A percentile compares a stretch with the other conserved stretches of the same genome.
Evolutionary conservation across 306 rosid genomes (phyloP).

Genomic region (Lathyrus oleraceus): DNA sequence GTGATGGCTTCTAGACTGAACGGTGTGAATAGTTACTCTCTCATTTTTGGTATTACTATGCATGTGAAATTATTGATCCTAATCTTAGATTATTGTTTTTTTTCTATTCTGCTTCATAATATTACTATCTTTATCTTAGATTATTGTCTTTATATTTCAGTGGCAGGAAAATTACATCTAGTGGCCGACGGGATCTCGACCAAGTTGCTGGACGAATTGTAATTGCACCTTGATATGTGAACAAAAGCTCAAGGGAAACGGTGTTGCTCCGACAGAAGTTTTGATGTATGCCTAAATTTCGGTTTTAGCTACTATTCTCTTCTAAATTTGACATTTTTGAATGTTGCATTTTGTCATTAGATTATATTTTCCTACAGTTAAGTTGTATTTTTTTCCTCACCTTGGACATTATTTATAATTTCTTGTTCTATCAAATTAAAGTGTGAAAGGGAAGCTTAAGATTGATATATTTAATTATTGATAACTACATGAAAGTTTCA

Average conservation of each 20-base stretch:
- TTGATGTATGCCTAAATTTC: neutral
- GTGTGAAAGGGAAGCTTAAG: too few species aligned
- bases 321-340: neutral
- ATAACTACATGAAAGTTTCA: too few species aligned
- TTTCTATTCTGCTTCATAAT: neutral
- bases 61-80: neutral
- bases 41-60: neutral
- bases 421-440: neutral
- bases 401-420: conserved; percentile 2
- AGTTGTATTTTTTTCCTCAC: neutral
- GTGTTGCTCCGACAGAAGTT: neutral
- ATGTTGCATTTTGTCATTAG: conserved; percentile 3
- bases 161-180: conserved; percentile 48
- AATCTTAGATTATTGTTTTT: neutral
- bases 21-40: neutral
- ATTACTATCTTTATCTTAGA: neutral
- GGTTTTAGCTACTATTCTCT: neutral
- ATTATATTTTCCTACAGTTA: conserved; percentile 18
- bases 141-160: conserved; percentile 8
- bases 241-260: conserved; percentile 1
- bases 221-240: conserved; percentile 34
- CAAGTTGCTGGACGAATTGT: conserved; percentile 46
- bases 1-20: neutral
- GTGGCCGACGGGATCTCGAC: conserved; percentile 42
- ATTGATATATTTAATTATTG: too few species aligned